Percentiles rank a stretch among this genome's conserved stretches.
Evolutionary conservation across 1,284 basidiomycete species (phyloP).

Genomic region (Boletellus dicymbophilus): DNA sequence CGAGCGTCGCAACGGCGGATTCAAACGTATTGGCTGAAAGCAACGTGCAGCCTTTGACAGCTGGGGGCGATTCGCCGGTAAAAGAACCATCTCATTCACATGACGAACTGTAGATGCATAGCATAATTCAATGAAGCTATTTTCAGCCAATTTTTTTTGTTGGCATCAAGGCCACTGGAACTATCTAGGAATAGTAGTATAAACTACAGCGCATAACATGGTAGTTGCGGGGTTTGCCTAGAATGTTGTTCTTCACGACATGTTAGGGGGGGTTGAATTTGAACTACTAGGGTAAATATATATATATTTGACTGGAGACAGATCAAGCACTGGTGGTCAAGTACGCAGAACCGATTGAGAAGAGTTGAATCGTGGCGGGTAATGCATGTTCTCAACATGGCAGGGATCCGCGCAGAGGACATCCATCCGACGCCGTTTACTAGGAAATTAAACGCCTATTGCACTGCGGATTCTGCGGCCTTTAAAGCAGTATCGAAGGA

Average conservation of each 20-base stretch:
- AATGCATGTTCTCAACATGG: neutral
- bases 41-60: conserved; percentile 8
- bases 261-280: too few species aligned
- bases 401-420: neutral
- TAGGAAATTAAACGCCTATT: neutral
- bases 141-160: neutral
- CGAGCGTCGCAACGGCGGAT: conserved; percentile 67
- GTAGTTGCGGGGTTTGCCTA: too few species aligned
- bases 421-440: neutral
- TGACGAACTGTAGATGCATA: conserved; percentile 25
- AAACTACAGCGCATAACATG: too few species aligned
- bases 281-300: too few species aligned
- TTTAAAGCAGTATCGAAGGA: conserved; percentile 70
- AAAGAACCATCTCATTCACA: conserved; percentile 8
- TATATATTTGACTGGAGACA: too few species aligned
- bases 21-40: conserved; percentile 71
- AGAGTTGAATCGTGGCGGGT: too few species aligned
- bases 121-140: neutral
- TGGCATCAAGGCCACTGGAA: too few species aligned
- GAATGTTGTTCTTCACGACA: too few species aligned
- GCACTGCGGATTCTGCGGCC: conserved; percentile 55
- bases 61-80: neutral
- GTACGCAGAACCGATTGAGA: too few species aligned
- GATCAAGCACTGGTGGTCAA: too few species aligned
- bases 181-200: too few species aligned